Evolutionary conservation across 177 flowering plant species (phyloP).

Genomic region (Vitis hybrid): DNA sequence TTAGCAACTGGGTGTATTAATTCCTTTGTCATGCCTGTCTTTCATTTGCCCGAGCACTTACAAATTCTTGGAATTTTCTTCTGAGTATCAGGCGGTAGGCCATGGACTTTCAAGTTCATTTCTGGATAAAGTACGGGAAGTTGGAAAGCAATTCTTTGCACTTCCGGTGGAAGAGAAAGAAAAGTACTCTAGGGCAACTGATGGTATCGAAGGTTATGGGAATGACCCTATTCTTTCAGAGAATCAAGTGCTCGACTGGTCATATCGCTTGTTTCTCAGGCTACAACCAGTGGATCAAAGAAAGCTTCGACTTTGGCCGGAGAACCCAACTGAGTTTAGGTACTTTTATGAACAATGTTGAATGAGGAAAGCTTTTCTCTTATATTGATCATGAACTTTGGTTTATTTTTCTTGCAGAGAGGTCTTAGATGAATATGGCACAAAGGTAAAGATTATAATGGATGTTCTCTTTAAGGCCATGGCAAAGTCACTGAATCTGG

Average conservation of each 20-base stretch:
- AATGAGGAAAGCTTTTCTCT: too few relatives aligned
- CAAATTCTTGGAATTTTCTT: neutral
- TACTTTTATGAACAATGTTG: conserved; percentile 6
- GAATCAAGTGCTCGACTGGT: conserved; percentile 44
- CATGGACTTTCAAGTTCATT: conserved; percentile 29
- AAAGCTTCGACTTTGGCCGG: conserved; percentile 43
- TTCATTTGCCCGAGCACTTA: too few relatives aligned
- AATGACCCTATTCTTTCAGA: conserved; percentile 34
- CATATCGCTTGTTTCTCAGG: conserved; percentile 35
- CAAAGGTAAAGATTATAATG: conserved; percentile 14
- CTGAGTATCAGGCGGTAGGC: conserved; percentile 21
- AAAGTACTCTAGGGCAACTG: conserved; percentile 24
- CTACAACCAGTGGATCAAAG: conserved; percentile 30
- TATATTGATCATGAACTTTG: too few relatives aligned
- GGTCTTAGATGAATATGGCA: conserved; percentile 26
- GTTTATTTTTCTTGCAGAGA: conserved; percentile 29
- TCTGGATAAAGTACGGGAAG: conserved; percentile 23
- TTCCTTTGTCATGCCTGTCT: too few relatives aligned
- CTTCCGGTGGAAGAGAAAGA: conserved; percentile 36
- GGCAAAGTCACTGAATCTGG: conserved; percentile 33
- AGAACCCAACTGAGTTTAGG: conserved; percentile 42
- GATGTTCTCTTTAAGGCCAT: conserved; percentile 30
- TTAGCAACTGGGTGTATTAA: too few relatives aligned
- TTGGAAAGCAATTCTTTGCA: conserved; percentile 30
- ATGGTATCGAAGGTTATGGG: conserved; percentile 44